phyloP scores from a whole-genome alignment of 805 yeast genomes.

The Candida awuae region DNA sequence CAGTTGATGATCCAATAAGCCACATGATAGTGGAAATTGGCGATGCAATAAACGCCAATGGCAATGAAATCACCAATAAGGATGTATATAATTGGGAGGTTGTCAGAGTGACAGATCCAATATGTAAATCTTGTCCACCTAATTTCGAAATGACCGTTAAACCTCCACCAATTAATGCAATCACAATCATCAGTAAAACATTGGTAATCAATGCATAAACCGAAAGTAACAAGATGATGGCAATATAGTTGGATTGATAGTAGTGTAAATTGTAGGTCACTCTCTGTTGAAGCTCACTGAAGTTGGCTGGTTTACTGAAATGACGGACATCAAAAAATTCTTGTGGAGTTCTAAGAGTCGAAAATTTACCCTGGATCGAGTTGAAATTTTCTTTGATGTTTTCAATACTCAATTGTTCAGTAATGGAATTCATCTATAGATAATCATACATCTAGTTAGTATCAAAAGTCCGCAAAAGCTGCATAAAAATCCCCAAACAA shows the following conservation, averaged over 20 bases:
- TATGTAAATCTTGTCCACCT: constrained; percentile 73
- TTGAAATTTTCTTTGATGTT: constrained; percentile 35
- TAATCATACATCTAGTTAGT: not conserved
- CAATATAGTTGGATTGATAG: constrained; percentile 78
- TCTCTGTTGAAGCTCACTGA: constrained; percentile 83
- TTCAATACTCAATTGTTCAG: constrained; percentile 44
- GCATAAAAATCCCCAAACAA: too few species aligned
- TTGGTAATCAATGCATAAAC: constrained; percentile 86
- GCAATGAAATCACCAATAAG: constrained; percentile 57
- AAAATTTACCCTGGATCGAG: constrained; percentile 51
- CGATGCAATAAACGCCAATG: constrained; percentile 34
- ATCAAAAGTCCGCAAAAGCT: not conserved
- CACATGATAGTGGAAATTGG: constrained; percentile 81
- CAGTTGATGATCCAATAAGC: constrained; percentile 91
- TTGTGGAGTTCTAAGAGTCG: constrained; percentile 78
- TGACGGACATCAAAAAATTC: constrained; percentile 91
- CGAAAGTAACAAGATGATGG: constrained; percentile 63
- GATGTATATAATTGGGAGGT: constrained; percentile 87
- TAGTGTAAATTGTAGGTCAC: constrained; percentile 80
- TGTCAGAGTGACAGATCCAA: constrained; percentile 67
- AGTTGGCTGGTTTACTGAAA: constrained; percentile 82
- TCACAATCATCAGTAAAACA: constrained; percentile 73
- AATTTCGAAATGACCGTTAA: constrained; percentile 69
- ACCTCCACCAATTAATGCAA: constrained; percentile 66
- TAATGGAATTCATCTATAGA: constrained; percentile 23